phyloP scores from a whole-genome alignment of 2,329 filamentous ascomycete species.

The Fusarium tanahbumbuense region DNA sequence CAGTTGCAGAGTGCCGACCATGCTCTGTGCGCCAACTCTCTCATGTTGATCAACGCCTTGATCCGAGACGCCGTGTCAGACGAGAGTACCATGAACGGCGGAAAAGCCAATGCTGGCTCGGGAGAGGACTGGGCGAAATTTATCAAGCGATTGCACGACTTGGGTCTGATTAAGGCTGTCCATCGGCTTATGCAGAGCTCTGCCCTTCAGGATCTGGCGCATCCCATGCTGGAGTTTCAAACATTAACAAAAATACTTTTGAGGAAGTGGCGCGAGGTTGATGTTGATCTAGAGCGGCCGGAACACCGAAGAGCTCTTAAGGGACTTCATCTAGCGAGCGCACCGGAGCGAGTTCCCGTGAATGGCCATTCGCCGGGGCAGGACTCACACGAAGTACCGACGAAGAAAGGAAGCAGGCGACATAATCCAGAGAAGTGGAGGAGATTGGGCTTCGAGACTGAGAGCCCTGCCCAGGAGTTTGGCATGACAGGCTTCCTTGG shows the following conservation, averaged over 20 bases:
- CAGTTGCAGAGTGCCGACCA: constrained; percentile 95
- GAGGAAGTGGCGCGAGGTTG: constrained; percentile 87
- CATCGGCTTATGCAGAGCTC: constrained; percentile 95
- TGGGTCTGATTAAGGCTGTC: constrained; percentile 92
- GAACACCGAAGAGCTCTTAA: constrained; percentile 91
- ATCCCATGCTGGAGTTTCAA: constrained; percentile 93
- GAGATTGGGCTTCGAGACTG: constrained; percentile 88
- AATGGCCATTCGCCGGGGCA: constrained; percentile 56
- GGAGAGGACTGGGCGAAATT: constrained; percentile 91
- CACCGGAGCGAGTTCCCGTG: constrained; percentile 65
- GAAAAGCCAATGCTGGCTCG: constrained; percentile 45
- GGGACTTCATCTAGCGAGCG: constrained; percentile 84
- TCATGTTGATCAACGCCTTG: constrained; percentile 94
- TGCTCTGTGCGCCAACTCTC: constrained; percentile 91
- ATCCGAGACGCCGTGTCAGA: constrained; percentile 90
- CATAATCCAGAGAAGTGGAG: constrained; percentile 95
- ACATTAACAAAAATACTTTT: constrained; percentile 88
- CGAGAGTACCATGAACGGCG: constrained; percentile 64
- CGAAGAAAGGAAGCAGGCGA: constrained; percentile 71
- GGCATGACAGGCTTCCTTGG: constrained; percentile 87
- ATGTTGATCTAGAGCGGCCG: constrained; percentile 84
- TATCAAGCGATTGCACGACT: constrained; percentile 90
- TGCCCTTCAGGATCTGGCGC: constrained; percentile 87
- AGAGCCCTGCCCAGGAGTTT: constrained; percentile 89
- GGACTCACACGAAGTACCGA: constrained; percentile 50